Evolutionary conservation across 1,139 yeast genomes (phyloP), one percentile per base, ranked within the genome.

Genomic region (Blastobotrys aristatus): DNA sequence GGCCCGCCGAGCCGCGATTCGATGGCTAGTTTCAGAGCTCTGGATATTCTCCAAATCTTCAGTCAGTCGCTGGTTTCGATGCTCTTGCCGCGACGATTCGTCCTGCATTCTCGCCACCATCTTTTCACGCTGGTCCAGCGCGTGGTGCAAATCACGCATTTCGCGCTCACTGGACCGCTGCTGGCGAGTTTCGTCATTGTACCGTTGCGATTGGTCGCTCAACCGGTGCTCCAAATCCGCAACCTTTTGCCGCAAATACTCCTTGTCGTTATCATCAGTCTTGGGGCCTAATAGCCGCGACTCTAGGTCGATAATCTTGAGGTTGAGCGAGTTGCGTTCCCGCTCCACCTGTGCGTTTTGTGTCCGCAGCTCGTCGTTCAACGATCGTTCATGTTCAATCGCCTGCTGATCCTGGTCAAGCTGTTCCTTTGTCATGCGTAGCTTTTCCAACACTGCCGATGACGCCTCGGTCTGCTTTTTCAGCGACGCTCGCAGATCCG

Each of bases 11-110:
- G 73, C 63, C 20, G 65, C 65, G 47, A 76, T 57, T 35, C 67
- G 65, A 17, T 74, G 67, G 13, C 69, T 66, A 2, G 75, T 66
- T 49, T 76, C 81, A 17, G 69, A 67, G 26, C 67, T 60, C 48
- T 72, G 76, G 52, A 76, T 59, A 16, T 62, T 55, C 31, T 69
- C 71, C 26, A 76, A 59, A 7, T 68, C 68, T 13, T 59, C 60
- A 44, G 69, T 68, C 43, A 75, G 53, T 37, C 69, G 66, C 39
- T 61, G 61, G 35, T 72, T 63, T 36, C 69, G 68, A 17, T 60
- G 55, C 36, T 70, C 73, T 24, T 63, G 59, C 48, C 63, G 61
- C 7, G 55, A 44, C 21, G 63, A 50, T 39, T 66, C 70, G 13
- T 64, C 68, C 40, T 64, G 63, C 33, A 63, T 52, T 24, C 56